Evolutionary conservation across 2,329 filamentous ascomycete species (phyloP), one percentile per base, ranked within the genome.

Genomic region (Ustilaginoidea virens): DNA sequence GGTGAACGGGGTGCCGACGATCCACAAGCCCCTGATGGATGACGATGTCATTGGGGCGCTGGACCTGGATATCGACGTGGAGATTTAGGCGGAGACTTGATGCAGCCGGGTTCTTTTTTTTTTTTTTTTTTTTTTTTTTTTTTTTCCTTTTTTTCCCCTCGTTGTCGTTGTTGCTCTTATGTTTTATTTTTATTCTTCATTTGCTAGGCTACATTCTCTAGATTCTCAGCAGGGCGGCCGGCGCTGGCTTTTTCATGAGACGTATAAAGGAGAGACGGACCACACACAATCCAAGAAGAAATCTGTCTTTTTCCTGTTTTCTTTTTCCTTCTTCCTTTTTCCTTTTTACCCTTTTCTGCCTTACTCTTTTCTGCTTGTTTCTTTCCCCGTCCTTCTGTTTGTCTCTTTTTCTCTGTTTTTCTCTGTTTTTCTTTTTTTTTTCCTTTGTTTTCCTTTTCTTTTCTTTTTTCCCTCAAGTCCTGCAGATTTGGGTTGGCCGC

Each of bases 31-130:
- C 17, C 69, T 85, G 33, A 78, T 80, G 61, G 86, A 93, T 36
- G 90, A 96, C 47, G 90, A 96, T 46, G 79, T 94, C 32, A 87
- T 96, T 51, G 85, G 79, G 2, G 69, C 74, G 16, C 61, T 96
- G 60, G 90, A 96, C 49, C 58, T 96, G 42, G 87, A 83, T 17
- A 83, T 96, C 48, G 87, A 96, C 42, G 75, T 93, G 43, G 85
- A 92, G 40, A 82, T 92, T 41, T 82, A 60, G 42, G 25, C n/a
- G 7, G 9, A 9, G 17, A 4, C 9, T 8, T 12, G 9, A 17
- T 7, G 12, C 7, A 13, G 12, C 9, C 9, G 5, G 10, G 25
- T 8, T 21, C 9, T 7, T 20, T 20, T 11, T 20, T 20, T 20
- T 20, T 20, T 7, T 11, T 20, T 20, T 20, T 11, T 20, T 20